Evolutionary conservation across 176 grass and related monocot species (phyloP).

Genomic region (Juncus inflexus): DNA sequence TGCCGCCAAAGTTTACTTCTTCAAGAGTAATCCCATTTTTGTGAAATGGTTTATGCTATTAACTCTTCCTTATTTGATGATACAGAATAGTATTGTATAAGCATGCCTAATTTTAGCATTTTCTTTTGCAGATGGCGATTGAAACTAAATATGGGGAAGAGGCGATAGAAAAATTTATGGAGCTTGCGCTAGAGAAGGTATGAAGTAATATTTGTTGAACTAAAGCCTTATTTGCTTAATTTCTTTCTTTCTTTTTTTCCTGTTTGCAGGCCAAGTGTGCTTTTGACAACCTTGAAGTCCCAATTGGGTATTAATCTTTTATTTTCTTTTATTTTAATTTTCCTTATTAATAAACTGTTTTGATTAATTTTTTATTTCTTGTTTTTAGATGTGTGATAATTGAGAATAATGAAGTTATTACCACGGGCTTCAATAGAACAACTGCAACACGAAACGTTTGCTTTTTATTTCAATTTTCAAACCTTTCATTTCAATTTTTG

Average conservation of each 20-base stretch:
- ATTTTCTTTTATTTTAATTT: background rate
- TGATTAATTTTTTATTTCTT: background rate
- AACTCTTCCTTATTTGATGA: too few relatives aligned
- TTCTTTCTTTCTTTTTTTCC: background rate
- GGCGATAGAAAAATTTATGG: constrained; percentile 45
- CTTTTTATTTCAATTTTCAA: background rate
- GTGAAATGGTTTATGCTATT: background rate
- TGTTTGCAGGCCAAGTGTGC: constrained; percentile 61
- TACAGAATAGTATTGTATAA: too few relatives aligned
- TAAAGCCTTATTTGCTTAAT: background rate
- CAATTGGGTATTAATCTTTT: constrained; percentile 58
- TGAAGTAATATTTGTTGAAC: background rate
- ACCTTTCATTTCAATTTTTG: background rate
- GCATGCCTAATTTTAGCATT: too few relatives aligned
- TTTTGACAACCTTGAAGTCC: constrained; percentile 80
- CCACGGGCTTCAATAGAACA: constrained; percentile 71
- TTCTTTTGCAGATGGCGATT: constrained; percentile 24
- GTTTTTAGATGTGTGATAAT: constrained; percentile 71
- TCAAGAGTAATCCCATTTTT: background rate
- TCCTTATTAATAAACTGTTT: background rate
- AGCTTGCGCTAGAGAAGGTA: constrained; percentile 71
- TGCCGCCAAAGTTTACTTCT: background rate
- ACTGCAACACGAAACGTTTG: constrained; percentile 60
- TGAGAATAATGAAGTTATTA: constrained; percentile 65
- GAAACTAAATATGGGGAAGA: constrained; percentile 7